phyloP scores from a whole-genome alignment of 805 yeast genomes.

The Saturnispora bothae region DNA sequence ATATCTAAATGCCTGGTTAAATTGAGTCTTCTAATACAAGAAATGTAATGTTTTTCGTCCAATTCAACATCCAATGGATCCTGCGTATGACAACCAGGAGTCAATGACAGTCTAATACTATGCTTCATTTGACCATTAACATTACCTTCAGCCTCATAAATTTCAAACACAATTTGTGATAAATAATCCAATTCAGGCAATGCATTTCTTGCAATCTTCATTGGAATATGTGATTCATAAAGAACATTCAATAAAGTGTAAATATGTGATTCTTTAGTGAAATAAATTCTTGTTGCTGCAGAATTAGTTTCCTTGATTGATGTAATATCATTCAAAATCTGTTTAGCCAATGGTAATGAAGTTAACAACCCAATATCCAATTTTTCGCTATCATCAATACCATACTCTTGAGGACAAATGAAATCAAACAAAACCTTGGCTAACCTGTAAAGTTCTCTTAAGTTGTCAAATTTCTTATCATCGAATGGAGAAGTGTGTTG shows the following conservation, averaged over 20 bases:
- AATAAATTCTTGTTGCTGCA: constrained; percentile 81
- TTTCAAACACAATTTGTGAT: constrained; percentile 88
- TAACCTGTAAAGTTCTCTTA: constrained; percentile 79
- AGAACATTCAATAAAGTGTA: constrained; percentile 85
- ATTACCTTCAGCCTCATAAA: constrained; percentile 67
- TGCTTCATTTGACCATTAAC: constrained; percentile 66
- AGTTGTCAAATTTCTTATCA: constrained; percentile 63
- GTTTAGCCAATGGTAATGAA: constrained; percentile 85
- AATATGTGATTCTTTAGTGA: constrained; percentile 95
- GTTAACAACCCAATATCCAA: constrained; percentile 92
- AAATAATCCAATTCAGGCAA: constrained; percentile 92
- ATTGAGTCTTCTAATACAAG: constrained; percentile 85
- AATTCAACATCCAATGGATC: constrained; percentile 95
- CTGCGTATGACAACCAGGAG: constrained; percentile 98
- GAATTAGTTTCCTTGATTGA: constrained; percentile 66
- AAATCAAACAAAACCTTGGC: constrained; percentile 93
- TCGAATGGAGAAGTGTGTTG: constrained; percentile 47
- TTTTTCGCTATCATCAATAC: constrained; percentile 90
- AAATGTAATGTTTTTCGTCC: constrained; percentile 92
- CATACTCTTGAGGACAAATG: constrained; percentile 97
- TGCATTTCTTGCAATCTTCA: constrained; percentile 89
- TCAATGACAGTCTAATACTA: constrained; percentile 79
- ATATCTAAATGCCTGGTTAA: constrained; percentile 89
- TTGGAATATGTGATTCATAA: constrained; percentile 88
- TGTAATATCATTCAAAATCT: constrained; percentile 70